phyloP scores from a whole-genome alignment of 2,329 filamentous ascomycete species.

The Pyrenophora graminea region DNA sequence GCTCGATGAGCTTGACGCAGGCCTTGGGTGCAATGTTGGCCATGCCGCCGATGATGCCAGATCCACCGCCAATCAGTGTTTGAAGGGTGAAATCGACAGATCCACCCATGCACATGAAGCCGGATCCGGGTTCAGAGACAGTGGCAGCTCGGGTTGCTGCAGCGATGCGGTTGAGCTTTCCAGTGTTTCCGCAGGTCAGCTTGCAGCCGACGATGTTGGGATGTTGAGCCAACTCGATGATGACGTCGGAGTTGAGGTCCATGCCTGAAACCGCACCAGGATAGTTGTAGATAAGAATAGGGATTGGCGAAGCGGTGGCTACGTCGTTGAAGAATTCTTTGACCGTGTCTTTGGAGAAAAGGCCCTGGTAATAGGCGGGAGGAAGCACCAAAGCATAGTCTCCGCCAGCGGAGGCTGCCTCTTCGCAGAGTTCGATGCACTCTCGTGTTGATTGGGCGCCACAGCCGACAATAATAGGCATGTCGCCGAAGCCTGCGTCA shows the following conservation, averaged over 20 bases:
- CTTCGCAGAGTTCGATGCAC: constrained; percentile 69
- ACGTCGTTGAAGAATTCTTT: constrained; percentile 69
- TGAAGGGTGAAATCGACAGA: constrained; percentile 76
- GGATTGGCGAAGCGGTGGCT: constrained; percentile 65
- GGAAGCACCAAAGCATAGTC: constrained; percentile 78
- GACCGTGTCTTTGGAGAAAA: constrained; percentile 65
- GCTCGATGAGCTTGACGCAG: constrained; percentile 63
- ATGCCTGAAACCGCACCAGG: constrained; percentile 67
- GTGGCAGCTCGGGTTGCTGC: constrained; percentile 55
- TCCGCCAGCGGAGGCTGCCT: constrained; percentile 70
- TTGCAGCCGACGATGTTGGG: constrained; percentile 71
- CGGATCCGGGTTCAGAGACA: constrained; percentile 47
- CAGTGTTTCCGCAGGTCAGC: constrained; percentile 71
- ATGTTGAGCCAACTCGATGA: constrained; percentile 63
- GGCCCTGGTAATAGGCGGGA: constrained; percentile 73
- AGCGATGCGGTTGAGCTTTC: constrained; percentile 65
- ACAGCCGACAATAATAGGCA: constrained; percentile 77
- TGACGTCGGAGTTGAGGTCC: constrained; percentile 66
- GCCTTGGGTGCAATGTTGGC: constrained; percentile 72
- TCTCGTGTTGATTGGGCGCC: constrained; percentile 75
- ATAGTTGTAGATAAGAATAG: constrained; percentile 72
- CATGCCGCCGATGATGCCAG: constrained; percentile 72
- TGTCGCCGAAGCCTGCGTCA: constrained; percentile 64
- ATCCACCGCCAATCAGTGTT: constrained; percentile 69
- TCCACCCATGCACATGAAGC: constrained; percentile 72